Conservation (phyloP, 139 green algal species). For the Volvox africanus region DNA sequence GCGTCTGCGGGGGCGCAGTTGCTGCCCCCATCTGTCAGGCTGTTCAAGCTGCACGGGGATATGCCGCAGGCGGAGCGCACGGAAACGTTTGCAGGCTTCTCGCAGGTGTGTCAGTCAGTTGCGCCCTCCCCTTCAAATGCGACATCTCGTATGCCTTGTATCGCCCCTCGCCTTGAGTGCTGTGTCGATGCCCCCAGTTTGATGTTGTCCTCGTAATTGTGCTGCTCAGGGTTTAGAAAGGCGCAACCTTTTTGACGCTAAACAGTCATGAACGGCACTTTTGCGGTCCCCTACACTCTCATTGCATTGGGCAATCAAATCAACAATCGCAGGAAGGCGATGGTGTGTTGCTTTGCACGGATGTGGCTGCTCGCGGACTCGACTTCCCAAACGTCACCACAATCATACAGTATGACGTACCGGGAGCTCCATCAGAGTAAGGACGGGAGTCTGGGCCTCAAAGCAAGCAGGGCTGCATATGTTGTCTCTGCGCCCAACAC, state of each 20-base stretch:
- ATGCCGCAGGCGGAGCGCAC: slow-evolving; percentile 88
- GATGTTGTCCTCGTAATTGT: too few relatives aligned
- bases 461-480: too few relatives aligned
- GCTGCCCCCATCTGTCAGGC: slow-evolving; percentile 44
- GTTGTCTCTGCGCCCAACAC: too few relatives aligned
- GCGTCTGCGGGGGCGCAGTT: slow-evolving; percentile 52
- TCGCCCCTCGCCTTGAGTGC: too few relatives aligned
- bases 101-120: slow-evolving; percentile 43
- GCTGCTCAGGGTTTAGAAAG: too few relatives aligned
- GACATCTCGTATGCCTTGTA: too few relatives aligned
- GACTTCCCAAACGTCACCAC: slow-evolving; percentile 92
- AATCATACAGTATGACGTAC: slow-evolving; percentile 96
- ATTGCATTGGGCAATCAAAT: too few relatives aligned
- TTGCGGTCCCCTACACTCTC: too few relatives aligned
- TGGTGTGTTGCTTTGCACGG: slow-evolving; percentile 37
- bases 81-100: slow-evolving; percentile 82
- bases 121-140: too few relatives aligned
- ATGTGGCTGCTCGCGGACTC: slow-evolving; percentile 86
- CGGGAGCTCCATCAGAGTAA: slow-evolving; percentile 84
- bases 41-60: slow-evolving; percentile 95
- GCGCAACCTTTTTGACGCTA: too few relatives aligned
- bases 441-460: neutral
- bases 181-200: too few relatives aligned
- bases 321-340: slow-evolving; percentile 16
- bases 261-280: too few relatives aligned